Evolutionary conservation across 805 yeast species (phyloP).

Genomic region (Torulaspora franciscae): DNA sequence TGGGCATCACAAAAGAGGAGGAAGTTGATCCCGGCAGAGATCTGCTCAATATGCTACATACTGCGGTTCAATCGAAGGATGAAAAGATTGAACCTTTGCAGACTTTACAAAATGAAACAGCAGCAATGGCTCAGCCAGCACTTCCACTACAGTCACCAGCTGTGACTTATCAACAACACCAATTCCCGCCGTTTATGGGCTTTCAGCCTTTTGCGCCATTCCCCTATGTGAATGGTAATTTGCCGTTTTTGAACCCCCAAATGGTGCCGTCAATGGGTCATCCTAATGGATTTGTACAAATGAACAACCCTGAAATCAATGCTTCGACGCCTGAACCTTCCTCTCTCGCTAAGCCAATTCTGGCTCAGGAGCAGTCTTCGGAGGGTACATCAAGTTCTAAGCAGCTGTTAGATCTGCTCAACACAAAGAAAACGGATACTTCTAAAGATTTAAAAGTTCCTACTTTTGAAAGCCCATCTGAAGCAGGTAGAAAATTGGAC

Average conservation of each 20-base stretch:
- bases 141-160: conserved; percentile 10
- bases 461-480: not conserved
- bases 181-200: conserved; percentile 17
- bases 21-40: conserved; percentile 71
- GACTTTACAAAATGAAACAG: conserved; percentile 5
- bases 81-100: conserved; percentile 9
- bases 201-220: conserved; percentile 36
- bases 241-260: conserved; percentile 14
- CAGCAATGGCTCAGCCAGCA: conserved; percentile 1
- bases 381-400: conserved; percentile 7
- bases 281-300: conserved; percentile 13
- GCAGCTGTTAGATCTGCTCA: conserved; percentile 13
- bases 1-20: conserved; percentile 49
- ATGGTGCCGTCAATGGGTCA: conserved; percentile 7
- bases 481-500: not conserved
- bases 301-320: conserved; percentile 17
- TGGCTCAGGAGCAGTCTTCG: conserved; percentile 20
- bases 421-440: conserved; percentile 4
- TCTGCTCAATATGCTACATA: conserved; percentile 55
- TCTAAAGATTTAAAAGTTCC: not conserved
- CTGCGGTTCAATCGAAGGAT: conserved; percentile 35
- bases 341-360: conserved; percentile 38
- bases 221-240: conserved; percentile 27
- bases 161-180: conserved; percentile 13
- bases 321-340: conserved; percentile 38